Evolutionary conservation across 768 basidiomycete genomes (phyloP), one percentile per base, ranked within the genome.

Genomic region (Mycena crocata): DNA sequence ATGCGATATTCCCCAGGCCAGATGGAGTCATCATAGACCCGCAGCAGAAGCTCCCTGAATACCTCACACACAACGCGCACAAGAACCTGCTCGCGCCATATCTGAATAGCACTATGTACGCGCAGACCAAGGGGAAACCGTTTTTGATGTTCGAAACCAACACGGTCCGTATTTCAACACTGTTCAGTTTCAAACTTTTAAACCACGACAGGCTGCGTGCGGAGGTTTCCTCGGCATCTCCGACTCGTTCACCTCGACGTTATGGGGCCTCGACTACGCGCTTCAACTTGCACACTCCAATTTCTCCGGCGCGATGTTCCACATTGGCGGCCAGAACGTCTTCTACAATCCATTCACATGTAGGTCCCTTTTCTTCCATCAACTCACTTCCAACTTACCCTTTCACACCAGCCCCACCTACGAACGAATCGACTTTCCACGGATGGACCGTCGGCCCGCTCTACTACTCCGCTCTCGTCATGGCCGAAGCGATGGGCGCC

Each of bases 371-470:
- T n/a, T n/a, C n/a, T n/a, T n/a, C n/a, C n/a, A n/a, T n/a, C n/a
- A n/a, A n/a, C n/a, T n/a, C n/a, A n/a, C n/a, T n/a, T n/a, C n/a
- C n/a, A n/a, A n/a, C n/a, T n/a, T n/a, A n/a, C n/a, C n/a, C n/a
- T n/a, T n/a, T n/a, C n/a, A n/a, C n/a, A n/a, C n/a, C n/a, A 35
- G 85, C 86, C 0, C 85, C 85, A 5, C 85, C 85, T 9, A 81
- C 77, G 23, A 84, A 83, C 66, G 75, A 83, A 55, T 80, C 83
- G 7, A 59, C 74, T 2, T 80, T 78, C 71, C 80, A 79, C 48
- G 73, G 85, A 69, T 89, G 87, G 87, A 86, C 85, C 2, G 80
- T 87, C 42, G 86, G 86, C 1, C 83, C 87, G 0, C 72, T 84
- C 44, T 86, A 83, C 75, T 87, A 86, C 73, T 75, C 84, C 5